Conservation (phyloP, 179 eudicot species). For the Pouteria campechiana region DNA sequence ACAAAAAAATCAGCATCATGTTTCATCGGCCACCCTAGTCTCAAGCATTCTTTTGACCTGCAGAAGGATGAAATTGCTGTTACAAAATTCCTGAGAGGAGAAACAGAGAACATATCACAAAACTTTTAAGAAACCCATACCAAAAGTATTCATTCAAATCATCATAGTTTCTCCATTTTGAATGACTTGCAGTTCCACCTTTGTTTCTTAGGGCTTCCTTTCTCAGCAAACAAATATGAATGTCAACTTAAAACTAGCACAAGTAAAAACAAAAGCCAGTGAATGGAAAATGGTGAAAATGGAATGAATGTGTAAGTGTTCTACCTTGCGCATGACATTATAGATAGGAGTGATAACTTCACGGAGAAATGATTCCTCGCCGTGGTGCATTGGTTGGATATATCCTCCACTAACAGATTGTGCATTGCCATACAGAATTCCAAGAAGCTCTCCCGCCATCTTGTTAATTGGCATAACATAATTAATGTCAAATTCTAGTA, state of each 20-base stretch:
- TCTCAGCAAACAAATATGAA: slow-evolving; percentile 8
- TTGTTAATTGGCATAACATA: slow-evolving; percentile 12
- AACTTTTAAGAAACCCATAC: slow-evolving; percentile 17
- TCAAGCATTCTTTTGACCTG: slow-evolving; percentile 84
- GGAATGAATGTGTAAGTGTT: neutral
- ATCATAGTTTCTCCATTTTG: slow-evolving; percentile 97
- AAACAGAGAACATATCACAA: slow-evolving; percentile 2
- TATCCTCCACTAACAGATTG: slow-evolving; percentile 45
- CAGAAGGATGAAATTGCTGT: slow-evolving; percentile 3
- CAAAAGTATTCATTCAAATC: slow-evolving; percentile 98
- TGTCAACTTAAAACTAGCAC: slow-evolving; percentile 3
- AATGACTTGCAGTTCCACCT: slow-evolving; percentile 90
- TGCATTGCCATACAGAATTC: slow-evolving; percentile 37
- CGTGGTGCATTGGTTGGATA: slow-evolving; percentile 29
- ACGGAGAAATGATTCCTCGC: slow-evolving; percentile 58
- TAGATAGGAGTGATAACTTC: slow-evolving; percentile 77
- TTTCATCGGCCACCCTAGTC: slow-evolving; percentile 91
- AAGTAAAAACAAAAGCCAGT: slow-evolving; percentile 2
- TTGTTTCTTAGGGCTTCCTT: slow-evolving; percentile 83
- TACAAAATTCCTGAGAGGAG: neutral
- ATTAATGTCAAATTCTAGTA: neutral
- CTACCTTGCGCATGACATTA: slow-evolving; percentile 73
- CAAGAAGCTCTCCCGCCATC: slow-evolving; percentile 75
- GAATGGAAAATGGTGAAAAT: neutral
- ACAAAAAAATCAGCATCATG: slow-evolving; percentile 65